Evolutionary conservation across 2,329 filamentous ascomycete species (phyloP), one percentile per base, ranked within the genome.

Genomic region (Raffaelea ambrosiae): DNA sequence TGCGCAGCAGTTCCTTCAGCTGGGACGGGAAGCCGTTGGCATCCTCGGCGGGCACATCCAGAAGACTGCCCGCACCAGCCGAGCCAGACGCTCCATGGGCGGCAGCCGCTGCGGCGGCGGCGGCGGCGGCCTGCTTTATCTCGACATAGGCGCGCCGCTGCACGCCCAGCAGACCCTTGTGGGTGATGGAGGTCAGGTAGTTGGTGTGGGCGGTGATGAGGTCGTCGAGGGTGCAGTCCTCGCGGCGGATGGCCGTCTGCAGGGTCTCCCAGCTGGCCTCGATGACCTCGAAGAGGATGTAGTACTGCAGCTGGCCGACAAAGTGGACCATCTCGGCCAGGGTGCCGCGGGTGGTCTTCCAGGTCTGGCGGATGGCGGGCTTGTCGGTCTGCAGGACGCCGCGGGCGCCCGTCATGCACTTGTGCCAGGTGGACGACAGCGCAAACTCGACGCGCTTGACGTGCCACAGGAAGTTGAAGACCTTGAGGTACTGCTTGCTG

Each of bases 291-390:
- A 97, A 98, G 10, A 98, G 75, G 56, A 98, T 96, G 64, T 98
- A 98, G 69, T 97, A 96, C 65, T 98, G 93, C 14, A 98, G 76
- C 66, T 98, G 93, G 54, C 88, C 88, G 59, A 97, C 84, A 61
- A 98, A 97, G 64, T 98, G 94, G 16, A 97, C 88, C 93, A 98
- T 98, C 66, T 98, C 94, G 13, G 91, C 90, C 35, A 97, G 81
- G 18, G 84, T 83, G 50, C 90, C 93, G 49, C 91, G 78, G 4
- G 90, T 94, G 14, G 77, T 81, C 63, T 95, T 96, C 93, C 93
- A 98, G 46, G 91, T 86, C 51, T 82, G 72, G 23, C 78, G 78
- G 21, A 94, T 80, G 51, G 79, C 77, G 3, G 68, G 62, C 44
- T 88, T 83, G 3, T 86, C 77, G 29, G 79, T 85, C 52, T 86